Conservation (phyloP, 2,329 filamentous ascomycete genomes). For the Neobulgaria alba region DNA sequence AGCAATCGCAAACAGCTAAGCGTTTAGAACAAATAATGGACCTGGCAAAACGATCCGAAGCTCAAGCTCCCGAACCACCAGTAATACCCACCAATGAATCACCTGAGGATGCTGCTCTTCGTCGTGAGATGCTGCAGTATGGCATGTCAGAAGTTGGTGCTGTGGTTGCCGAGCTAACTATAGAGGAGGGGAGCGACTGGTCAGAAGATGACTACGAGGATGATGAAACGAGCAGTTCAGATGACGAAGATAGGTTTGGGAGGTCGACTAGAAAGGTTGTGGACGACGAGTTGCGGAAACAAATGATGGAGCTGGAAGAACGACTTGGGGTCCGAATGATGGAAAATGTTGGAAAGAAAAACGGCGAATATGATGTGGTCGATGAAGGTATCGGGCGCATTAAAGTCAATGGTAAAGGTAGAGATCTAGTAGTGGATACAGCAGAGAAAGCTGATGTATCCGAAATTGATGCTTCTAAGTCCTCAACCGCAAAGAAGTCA, state of each 20-base stretch:
- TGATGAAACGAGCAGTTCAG: conserved; percentile 44
- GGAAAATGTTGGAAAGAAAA: conserved; percentile 47
- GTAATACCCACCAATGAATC: conserved; percentile 68
- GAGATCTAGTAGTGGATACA: not conserved
- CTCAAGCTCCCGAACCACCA: conserved; percentile 30
- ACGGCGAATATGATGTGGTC: conserved; percentile 26
- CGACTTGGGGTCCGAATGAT: conserved; percentile 52
- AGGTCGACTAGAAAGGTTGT: conserved; percentile 60
- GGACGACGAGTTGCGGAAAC: conserved; percentile 60
- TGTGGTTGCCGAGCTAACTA: conserved; percentile 82
- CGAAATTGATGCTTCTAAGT: not conserved
- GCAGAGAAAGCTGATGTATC: conserved; percentile 10
- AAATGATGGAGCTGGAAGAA: conserved; percentile 81
- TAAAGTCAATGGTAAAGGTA: conserved; percentile 35
- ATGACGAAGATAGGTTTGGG: conserved; percentile 63
- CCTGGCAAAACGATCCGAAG: conserved; percentile 46
- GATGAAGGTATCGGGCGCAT: conserved; percentile 50
- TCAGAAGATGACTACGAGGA: conserved; percentile 44
- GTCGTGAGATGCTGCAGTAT: conserved; percentile 86
- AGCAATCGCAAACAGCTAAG: conserved; percentile 23
- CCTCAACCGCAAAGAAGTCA: conserved; percentile 44
- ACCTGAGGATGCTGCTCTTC: conserved; percentile 68
- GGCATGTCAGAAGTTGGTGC: conserved; percentile 80
- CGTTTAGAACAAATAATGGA: conserved; percentile 49
- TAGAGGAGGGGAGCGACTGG: conserved; percentile 61